phyloP scores from a whole-genome alignment of 1,284 basidiomycete species.

The Ustanciosporium gigantosporum region DNA sequence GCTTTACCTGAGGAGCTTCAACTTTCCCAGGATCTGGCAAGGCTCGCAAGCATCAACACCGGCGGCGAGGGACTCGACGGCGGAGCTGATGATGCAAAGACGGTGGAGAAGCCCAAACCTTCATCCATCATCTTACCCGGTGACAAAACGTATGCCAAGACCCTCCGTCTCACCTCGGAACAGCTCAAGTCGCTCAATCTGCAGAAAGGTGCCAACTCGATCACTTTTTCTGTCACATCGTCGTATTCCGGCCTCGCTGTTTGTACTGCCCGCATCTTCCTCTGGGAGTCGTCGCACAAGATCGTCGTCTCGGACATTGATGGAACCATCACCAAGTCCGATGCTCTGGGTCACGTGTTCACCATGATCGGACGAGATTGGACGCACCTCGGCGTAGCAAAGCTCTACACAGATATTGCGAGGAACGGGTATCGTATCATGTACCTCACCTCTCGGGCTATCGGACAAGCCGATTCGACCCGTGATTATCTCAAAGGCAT shows the following conservation, averaged over 20 bases:
- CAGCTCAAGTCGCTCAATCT: constrained; percentile 75
- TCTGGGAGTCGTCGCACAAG: constrained; percentile 88
- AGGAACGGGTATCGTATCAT: constrained; percentile 98
- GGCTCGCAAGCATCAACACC: constrained; percentile 31
- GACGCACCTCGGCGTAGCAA: constrained; percentile 97
- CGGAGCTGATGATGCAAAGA: too few relatives aligned
- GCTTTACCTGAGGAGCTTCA: constrained; percentile 27
- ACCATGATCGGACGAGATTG: constrained; percentile 99
- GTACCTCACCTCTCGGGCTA: constrained; percentile 95
- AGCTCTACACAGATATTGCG: constrained; percentile 92
- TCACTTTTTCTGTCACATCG: constrained; percentile 84
- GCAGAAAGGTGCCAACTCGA: constrained; percentile 84
- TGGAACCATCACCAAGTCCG: constrained; percentile 93
- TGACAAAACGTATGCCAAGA: constrained; percentile 82
- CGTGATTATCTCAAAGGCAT: constrained; percentile 93
- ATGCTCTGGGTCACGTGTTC: constrained; percentile 94
- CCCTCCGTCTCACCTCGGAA: constrained; percentile 80
- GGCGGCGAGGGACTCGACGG: neutral
- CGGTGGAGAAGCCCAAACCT: neutral
- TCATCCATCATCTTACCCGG: neutral
- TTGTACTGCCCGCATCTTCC: constrained; percentile 89
- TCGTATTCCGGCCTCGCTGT: constrained; percentile 79
- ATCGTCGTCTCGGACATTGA: constrained; percentile 98
- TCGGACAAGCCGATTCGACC: constrained; percentile 97
- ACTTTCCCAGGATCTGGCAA: constrained; percentile 28